Evolutionary conservation across 2,329 filamentous ascomycete genomes (phyloP).

Genomic region (Myotisia sp.): DNA sequence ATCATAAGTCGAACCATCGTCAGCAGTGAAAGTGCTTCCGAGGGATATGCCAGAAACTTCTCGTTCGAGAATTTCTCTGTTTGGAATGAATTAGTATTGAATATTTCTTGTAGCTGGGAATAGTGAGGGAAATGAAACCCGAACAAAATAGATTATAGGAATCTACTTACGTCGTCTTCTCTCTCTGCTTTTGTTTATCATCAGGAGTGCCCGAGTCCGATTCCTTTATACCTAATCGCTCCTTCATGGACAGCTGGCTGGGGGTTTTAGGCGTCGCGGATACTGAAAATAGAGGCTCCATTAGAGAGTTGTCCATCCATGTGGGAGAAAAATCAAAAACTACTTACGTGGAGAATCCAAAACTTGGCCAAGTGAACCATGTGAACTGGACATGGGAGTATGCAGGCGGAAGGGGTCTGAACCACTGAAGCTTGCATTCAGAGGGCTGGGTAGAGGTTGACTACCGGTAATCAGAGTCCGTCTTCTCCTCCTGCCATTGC

Average conservation of each 20-base stretch:
- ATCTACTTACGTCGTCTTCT: constrained; percentile 75
- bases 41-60: constrained; percentile 92
- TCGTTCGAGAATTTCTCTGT: constrained; percentile 71
- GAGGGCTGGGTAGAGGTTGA: constrained; percentile 84
- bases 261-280: constrained; percentile 38
- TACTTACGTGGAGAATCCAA: constrained; percentile 54
- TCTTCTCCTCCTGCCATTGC: constrained; percentile 77
- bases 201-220: constrained; percentile 43
- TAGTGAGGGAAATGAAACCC: not conserved
- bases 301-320: too few relatives aligned
- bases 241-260: constrained; percentile 44
- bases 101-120: constrained; percentile 1
- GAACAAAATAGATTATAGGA: not conserved
- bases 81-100: too few relatives aligned
- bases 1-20: constrained; percentile 42
- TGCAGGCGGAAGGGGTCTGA: constrained; percentile 51
- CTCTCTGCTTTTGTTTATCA: constrained; percentile 60
- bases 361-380: constrained; percentile 70
- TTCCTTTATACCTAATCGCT: constrained; percentile 41
- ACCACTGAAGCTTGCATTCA: constrained; percentile 81
- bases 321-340: constrained; percentile 16
- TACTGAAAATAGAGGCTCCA: constrained; percentile 17
- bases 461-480: constrained; percentile 93
- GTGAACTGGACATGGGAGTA: constrained; percentile 43
- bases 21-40: constrained; percentile 55